Evolutionary conservation across 495 filamentous ascomycete genomes (phyloP).

Genomic region (Penicillium roqueforti): DNA sequence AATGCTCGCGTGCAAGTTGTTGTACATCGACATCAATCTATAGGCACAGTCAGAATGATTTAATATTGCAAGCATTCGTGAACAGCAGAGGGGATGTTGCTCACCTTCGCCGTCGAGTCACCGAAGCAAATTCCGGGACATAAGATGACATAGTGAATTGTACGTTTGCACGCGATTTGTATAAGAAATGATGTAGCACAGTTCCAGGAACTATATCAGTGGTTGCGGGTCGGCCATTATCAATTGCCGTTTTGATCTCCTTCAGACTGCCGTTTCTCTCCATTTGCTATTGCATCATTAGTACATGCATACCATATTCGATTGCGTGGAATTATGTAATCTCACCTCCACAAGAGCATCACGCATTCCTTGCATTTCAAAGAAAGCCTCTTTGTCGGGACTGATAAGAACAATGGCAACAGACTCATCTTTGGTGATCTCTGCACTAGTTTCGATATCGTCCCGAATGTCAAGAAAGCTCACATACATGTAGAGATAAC

Average conservation of each 20-base stretch:
- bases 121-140: slow-evolving; percentile 61
- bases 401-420: slow-evolving; percentile 92
- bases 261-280: slow-evolving; percentile 70
- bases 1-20: slow-evolving; percentile 73
- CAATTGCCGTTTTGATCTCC: slow-evolving; percentile 67
- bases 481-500: slow-evolving; percentile 99
- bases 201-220: slow-evolving; percentile 76
- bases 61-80: neutral
- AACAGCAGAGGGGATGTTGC: neutral
- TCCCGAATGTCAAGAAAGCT: slow-evolving; percentile 66
- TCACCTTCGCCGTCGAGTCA: slow-evolving; percentile 62
- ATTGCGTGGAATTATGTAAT: neutral
- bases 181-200: slow-evolving; percentile 83
- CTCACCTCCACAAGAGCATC: slow-evolving; percentile 66
- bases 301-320: neutral
- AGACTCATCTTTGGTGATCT: slow-evolving; percentile 59
- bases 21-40: slow-evolving; percentile 79
- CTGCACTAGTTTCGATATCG: slow-evolving; percentile 30
- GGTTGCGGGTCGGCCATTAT: slow-evolving; percentile 62
- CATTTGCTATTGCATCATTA: slow-evolving; percentile 47
- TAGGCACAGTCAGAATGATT: neutral
- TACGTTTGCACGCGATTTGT: slow-evolving; percentile 88
- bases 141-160: slow-evolving; percentile 91
- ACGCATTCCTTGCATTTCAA: slow-evolving; percentile 79
- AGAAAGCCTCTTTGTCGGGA: slow-evolving; percentile 88